A percentile compares a stretch with the other conserved stretches of the same genome.
These are phyloP conservation scores for Diplodia intermedia DNA, from an alignment of 2,329 filamentous ascomycete genomes.

Conservation along the genomic window DNA sequence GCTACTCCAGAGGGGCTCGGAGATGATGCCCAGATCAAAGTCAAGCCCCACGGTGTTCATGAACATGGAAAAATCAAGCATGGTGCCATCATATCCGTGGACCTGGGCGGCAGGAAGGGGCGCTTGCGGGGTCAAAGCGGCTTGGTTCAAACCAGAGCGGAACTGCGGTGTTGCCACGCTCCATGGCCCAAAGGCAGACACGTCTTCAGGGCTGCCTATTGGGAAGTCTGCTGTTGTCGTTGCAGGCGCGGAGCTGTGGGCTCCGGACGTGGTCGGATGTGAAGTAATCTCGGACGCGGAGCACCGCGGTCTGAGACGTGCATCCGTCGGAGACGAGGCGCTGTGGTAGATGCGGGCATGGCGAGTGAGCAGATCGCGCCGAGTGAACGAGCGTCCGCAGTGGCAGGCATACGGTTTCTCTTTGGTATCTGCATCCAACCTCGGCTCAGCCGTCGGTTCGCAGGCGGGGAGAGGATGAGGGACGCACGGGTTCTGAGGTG, in stretches of 20 bases:
- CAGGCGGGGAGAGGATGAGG: slow-evolving; percentile 27
- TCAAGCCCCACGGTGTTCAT: slow-evolving; percentile 20
- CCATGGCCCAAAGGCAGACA: background rate
- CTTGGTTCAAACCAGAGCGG: background rate
- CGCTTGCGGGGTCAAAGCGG: background rate
- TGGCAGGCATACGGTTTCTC: slow-evolving; percentile 21
- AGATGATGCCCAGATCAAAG: slow-evolving; percentile 15
- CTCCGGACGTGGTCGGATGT: background rate
- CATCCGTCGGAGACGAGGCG: slow-evolving; percentile 10
- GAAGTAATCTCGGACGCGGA: slow-evolving; percentile 9
- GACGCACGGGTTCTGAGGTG: slow-evolving; percentile 38
- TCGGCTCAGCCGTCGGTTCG: slow-evolving; percentile 36
- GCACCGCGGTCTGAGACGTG: background rate
- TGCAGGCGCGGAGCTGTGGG: background rate
- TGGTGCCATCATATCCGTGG: slow-evolving; percentile 6
- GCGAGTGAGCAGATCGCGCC: slow-evolving; percentile 17
- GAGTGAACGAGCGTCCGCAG: slow-evolving; percentile 15
- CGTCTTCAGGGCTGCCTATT: background rate
- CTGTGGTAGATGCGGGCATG: slow-evolving; percentile 36
- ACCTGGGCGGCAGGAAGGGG: background rate
- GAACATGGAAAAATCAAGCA: slow-evolving; percentile 20
- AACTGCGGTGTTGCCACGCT: background rate
- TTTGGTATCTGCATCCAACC: slow-evolving; percentile 18
- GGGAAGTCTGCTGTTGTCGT: background rate
- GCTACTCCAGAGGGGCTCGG: background rate